Base-by-base conservation (phyloP, 371 early-diverging fungal genomes). In the Catenaria anguillulae region DNA sequence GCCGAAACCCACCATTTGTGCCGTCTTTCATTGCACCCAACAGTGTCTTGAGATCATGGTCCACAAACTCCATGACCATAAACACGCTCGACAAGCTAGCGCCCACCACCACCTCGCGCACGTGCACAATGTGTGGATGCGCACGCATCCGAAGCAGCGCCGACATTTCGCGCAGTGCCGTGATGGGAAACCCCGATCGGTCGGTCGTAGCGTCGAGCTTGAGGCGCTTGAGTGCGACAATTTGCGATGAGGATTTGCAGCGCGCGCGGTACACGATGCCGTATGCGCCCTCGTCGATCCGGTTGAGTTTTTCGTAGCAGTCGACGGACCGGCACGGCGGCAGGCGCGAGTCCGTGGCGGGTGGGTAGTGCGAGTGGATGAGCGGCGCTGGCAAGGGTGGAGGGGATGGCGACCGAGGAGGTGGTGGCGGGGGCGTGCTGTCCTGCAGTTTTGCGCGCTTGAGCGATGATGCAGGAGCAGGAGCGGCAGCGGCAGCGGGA, bases 281-380 rank as follows among this genome's bases (percentile, higher is more conserved):
- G 72, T 98, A 99, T 0, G 99, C 86, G 24, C 99, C 99, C 72
- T 99, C 99, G 60, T 92, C 97, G 66, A 99, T 99, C 65, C 88
- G 80, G 75, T 95, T 94, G 29, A 97, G 77, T 55, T 87, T 86
- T 65, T 93, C 90, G 74, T 89, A 97, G 60, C 78, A 72, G 64
- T 89, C 89, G 0, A 90, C 90, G 65, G 74, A 77, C 21, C 93
- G 81, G 64, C 91, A 92, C 23, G 56, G 12, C 56, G n/a, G n/a
- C n/a, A n/a, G n/a, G n/a, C n/a, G n/a, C n/a, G n/a, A n/a, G n/a
- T n/a, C n/a, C n/a, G n/a, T n/a, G n/a, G n/a, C n/a, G n/a, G n/a
- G n/a, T n/a, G n/a, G n/a, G n/a, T n/a, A n/a, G n/a, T n/a, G n/a
- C n/a, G n/a, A n/a, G n/a, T n/a, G n/a, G n/a, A n/a, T n/a, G n/a